phyloP scores from a whole-genome alignment of 2,329 filamentous ascomycete genomes.

The Sporothrix sp. region DNA sequence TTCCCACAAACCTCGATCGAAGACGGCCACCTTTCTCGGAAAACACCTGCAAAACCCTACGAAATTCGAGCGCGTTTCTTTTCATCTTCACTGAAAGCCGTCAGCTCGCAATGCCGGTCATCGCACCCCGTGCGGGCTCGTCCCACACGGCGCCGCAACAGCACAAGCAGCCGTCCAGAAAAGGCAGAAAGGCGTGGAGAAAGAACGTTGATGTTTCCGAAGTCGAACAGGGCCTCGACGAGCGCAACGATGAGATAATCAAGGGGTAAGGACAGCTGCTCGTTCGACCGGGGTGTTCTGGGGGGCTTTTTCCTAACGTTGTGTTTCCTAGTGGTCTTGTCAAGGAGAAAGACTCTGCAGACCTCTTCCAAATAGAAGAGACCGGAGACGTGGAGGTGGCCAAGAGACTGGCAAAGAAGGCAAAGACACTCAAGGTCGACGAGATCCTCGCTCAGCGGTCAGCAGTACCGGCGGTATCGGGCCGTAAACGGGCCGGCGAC shows the following conservation, averaged over 20 bases:
- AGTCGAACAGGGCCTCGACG: conserved; percentile 70
- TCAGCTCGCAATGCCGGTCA: conserved; percentile 50
- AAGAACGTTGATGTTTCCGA: conserved; percentile 95
- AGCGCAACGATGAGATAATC: conserved; percentile 82
- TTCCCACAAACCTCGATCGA: background rate
- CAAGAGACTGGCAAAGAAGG: conserved; percentile 48
- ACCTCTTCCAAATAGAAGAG: conserved; percentile 78
- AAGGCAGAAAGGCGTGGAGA: conserved; percentile 97
- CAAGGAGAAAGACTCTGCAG: conserved; percentile 68
- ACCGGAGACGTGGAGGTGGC: conserved; percentile 58
- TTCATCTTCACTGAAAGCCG: too few species aligned
- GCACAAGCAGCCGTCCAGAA: conserved; percentile 80
- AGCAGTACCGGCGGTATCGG: conserved; percentile 65
- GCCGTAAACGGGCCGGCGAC: conserved; percentile 63
- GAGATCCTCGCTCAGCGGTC: conserved; percentile 85
- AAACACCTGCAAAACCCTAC: too few species aligned
- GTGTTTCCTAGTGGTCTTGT: conserved; percentile 59
- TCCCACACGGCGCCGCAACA: conserved; percentile 63
- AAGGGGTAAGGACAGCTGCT: conserved; percentile 65
- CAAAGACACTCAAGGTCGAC: conserved; percentile 78
- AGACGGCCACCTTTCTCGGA: background rate
- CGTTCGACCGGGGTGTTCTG: too few species aligned
- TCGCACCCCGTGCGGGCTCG: conserved; percentile 39
- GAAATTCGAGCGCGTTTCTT: too few species aligned
- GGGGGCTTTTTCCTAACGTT: background rate